Base-by-base conservation (phyloP, 1,139 yeast species). In the Yamadazyma trypodendri region DNA sequence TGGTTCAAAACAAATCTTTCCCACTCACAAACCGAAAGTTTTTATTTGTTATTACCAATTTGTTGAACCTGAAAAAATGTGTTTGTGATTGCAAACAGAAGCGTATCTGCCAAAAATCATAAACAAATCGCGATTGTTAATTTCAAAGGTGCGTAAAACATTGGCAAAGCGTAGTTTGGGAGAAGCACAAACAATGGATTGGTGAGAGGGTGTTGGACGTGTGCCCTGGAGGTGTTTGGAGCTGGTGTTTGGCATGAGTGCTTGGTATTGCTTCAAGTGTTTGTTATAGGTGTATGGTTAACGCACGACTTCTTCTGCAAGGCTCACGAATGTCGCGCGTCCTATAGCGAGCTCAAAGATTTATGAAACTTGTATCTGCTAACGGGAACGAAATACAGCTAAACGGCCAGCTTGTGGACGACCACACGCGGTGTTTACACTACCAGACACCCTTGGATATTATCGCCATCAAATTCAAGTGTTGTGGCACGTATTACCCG, bases 401-500 rank as follows among this genome's bases (percentile, higher is more conserved):
- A 12, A 12, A 8, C 2, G 46, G 46, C 3, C 16, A 28, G 7
- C 9, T 55, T 1, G 52, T 61, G 4, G 76, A 71, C 45, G 31
- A 40, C 3, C 45, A 63, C 25, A 68, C 75, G 9, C 48, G 76
- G 21, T 71, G 76, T 41, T 28, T 32, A 7, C 76, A 71, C 53
- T 70, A 68, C 47, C 61, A 65, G 36, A 40, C 60, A 21, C 39
- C 37, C 3, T 45, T 61, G 2, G 76, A 71, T 44, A 58, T 70
- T n/a, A 63, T 71, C 2, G 75, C 75, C 13, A 52, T 71, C 37
- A 65, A 63, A 44, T 68, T 66, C 51, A 59, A 58, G 39, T 71
- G 76, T 48, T 71, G 76, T 45, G 45, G 38, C 12, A 37, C 40
- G 7, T 70, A 58, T 41, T 71, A 55, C 42, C 72, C 75, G 2